Evolutionary conservation across 2,329 filamentous ascomycete genomes (phyloP).

Genomic region (Aspergillus vadensis): DNA sequence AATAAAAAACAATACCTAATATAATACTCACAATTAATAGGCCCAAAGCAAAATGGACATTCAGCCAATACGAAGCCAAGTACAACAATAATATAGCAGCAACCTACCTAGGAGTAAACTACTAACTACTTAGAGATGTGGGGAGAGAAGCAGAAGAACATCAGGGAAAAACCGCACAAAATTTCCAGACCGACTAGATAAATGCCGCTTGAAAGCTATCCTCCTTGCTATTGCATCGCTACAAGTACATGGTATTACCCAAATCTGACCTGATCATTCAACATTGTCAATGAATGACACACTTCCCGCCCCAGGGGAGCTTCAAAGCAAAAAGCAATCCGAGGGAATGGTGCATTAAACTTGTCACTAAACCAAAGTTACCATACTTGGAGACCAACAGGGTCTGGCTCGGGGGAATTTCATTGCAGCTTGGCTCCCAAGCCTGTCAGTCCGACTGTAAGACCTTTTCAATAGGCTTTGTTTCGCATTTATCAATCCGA

Average conservation of each 20-base stretch:
- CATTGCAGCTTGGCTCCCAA: conserved; percentile 9
- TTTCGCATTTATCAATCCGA: neutral
- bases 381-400: conserved; percentile 20
- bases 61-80: conserved; percentile 1
- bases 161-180: neutral
- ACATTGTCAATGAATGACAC: neutral
- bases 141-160: neutral
- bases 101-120: neutral
- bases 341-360: conserved; percentile 12
- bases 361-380: conserved; percentile 22
- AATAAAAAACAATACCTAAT: conserved; percentile 10
- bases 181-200: neutral
- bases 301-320: neutral
- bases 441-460: conserved; percentile 1
- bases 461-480: neutral
- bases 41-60: conserved; percentile 4
- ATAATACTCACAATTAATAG: conserved; percentile 6
- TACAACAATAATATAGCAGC: conserved; percentile 5
- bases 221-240: neutral
- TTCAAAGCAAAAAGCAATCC: neutral
- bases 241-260: neutral
- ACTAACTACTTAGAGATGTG: conserved; percentile 3
- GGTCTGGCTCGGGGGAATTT: conserved; percentile 16
- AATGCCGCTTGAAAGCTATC: neutral
- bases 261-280: neutral